These are phyloP conservation scores for Xylaria sp. DNA, from an alignment of 2,329 filamentous ascomycete species.

Conservation along the genomic window DNA sequence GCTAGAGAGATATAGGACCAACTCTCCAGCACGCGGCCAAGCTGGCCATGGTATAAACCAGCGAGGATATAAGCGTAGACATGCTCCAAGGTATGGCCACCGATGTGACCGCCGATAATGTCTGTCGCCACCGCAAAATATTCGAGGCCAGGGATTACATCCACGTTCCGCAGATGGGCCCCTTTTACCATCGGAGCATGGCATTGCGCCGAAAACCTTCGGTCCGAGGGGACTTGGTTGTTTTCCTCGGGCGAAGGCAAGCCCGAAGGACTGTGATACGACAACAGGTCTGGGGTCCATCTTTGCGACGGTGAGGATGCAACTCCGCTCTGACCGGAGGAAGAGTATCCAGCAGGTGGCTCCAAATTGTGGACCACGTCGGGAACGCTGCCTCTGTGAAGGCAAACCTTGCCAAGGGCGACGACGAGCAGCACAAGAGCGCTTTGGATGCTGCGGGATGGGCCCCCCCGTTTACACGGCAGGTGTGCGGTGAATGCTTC, in stretches of 20 bases:
- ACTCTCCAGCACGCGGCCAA: conserved; percentile 85
- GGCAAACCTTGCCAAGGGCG: conserved; percentile 83
- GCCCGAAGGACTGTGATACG: conserved; percentile 53
- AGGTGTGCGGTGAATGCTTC: conserved; percentile 35
- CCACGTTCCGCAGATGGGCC: conserved; percentile 64
- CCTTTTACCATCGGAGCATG: conserved; percentile 32
- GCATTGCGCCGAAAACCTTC: conserved; percentile 57
- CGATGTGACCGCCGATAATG: conserved; percentile 80
- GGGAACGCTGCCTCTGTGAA: conserved; percentile 55
- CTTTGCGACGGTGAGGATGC: conserved; percentile 56
- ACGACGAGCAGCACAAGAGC: conserved; percentile 82
- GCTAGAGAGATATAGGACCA: conserved; percentile 64
- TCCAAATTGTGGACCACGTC: conserved; percentile 59
- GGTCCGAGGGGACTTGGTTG: conserved; percentile 49
- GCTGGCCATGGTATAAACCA: conserved; percentile 85
- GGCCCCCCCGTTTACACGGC: conserved; percentile 51
- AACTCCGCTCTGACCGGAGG: conserved; percentile 51
- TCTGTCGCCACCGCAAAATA: conserved; percentile 88
- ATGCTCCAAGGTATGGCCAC: conserved; percentile 77
- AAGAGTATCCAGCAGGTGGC: conserved; percentile 41
- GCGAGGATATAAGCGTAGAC: conserved; percentile 85
- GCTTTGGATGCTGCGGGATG: conserved; percentile 72
- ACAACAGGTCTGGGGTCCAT: conserved; percentile 52
- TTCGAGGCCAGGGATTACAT: conserved; percentile 84
- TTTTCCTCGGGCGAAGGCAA: conserved; percentile 56